Percentiles rank a stretch among this genome's conserved stretches.
Evolutionary conservation across 306 rosid species (phyloP).

Genomic region (Canavalia gladiata): DNA sequence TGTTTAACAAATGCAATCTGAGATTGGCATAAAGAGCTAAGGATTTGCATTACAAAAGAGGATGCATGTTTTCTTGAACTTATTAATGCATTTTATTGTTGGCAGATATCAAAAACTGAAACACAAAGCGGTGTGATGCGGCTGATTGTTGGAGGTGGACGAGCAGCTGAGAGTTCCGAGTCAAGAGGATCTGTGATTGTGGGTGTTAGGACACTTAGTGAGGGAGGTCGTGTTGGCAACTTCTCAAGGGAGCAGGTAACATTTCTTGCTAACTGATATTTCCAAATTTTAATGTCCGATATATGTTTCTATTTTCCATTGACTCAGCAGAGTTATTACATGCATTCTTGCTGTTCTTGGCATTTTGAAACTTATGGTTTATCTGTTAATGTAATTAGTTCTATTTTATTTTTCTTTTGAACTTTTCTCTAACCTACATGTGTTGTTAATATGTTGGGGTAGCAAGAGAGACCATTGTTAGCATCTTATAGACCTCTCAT

Average conservation of each 20-base stretch:
- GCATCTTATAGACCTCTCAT: slow-evolving; percentile 10
- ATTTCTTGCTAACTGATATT: slow-evolving; percentile 32
- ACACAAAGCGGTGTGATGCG: slow-evolving; percentile 97
- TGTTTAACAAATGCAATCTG: slow-evolving; percentile 36
- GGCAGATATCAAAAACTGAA: slow-evolving; percentile 91
- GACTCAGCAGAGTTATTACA: not conserved
- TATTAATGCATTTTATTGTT: slow-evolving; percentile 32
- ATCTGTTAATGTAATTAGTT: slow-evolving; percentile 16
- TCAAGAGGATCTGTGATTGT: slow-evolving; percentile 96
- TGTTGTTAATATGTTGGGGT: slow-evolving; percentile 4
- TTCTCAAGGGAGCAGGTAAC: slow-evolving; percentile 98
- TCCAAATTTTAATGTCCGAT: slow-evolving; percentile 18
- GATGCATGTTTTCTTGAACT: slow-evolving; percentile 15
- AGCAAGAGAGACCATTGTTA: slow-evolving; percentile 31
- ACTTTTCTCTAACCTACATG: slow-evolving; percentile 30
- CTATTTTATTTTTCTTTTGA: not conserved
- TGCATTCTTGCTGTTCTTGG: slow-evolving; percentile 11
- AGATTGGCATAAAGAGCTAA: slow-evolving; percentile 17
- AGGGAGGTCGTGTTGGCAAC: slow-evolving; percentile 98
- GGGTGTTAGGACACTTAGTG: slow-evolving; percentile 98
- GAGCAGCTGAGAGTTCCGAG: slow-evolving; percentile 85
- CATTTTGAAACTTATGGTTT: slow-evolving; percentile 33
- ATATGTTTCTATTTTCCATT: slow-evolving; percentile 35
- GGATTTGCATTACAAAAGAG: not conserved
- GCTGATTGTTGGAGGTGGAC: slow-evolving; percentile 97